Evolutionary conservation across 1,284 basidiomycete species (phyloP).

Genomic region (Puccinia coronata): DNA sequence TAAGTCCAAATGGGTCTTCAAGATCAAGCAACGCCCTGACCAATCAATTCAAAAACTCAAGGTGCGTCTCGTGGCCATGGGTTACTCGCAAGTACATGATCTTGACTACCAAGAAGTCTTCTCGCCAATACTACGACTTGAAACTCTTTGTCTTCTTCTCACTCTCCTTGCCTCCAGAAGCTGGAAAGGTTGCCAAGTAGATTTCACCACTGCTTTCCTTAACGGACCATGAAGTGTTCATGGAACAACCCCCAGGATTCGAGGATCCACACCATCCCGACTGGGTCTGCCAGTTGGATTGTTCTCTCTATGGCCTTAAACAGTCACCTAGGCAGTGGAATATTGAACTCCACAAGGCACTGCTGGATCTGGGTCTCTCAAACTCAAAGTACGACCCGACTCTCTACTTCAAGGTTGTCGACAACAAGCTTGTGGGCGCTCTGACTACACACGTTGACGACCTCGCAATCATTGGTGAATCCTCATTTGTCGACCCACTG

Average conservation of each 20-base stretch:
- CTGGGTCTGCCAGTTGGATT: neutral
- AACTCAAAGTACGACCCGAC: neutral
- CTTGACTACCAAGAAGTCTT: constrained; percentile 17
- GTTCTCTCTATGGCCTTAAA: constrained; percentile 11
- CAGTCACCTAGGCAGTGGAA: neutral
- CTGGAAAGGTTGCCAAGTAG: neutral
- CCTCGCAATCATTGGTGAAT: no score
- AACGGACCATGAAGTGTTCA: neutral
- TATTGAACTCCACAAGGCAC: neutral
- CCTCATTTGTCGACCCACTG: no score
- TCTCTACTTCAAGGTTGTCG: neutral
- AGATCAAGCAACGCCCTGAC: neutral
- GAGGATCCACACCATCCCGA: neutral
- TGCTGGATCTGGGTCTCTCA: neutral
- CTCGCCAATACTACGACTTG: neutral
- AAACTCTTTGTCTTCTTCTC: neutral
- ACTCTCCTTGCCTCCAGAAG: neutral
- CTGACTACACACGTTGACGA: no score
- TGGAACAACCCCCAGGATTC: constrained; percentile 31
- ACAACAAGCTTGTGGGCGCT: neutral
- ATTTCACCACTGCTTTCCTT: constrained; percentile 7
- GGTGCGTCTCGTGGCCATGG: constrained; percentile 1
- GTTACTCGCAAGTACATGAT: neutral
- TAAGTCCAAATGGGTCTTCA: constrained; percentile 31
- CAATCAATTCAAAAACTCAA: constrained; percentile 4